Percentiles rank a stretch among this genome's conserved stretches.
phyloP scores from a whole-genome alignment of 2,329 filamentous ascomycete genomes.

The Fusarium transvaalense region DNA sequence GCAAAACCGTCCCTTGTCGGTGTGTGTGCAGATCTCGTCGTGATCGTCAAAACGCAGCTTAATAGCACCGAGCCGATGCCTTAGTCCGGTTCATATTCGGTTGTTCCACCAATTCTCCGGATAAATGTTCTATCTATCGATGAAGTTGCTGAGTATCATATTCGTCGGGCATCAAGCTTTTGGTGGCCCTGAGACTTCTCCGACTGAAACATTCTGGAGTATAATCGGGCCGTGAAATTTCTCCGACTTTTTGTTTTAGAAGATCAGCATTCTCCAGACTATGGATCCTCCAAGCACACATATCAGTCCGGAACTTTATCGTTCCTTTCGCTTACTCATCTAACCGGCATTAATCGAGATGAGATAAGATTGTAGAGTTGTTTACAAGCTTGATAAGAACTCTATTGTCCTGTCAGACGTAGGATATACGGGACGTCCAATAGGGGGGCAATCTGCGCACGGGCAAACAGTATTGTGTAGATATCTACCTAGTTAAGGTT shows the following conservation, averaged over 20 bases:
- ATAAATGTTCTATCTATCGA: not conserved
- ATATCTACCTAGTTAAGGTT: not conserved
- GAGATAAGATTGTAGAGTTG: slow-evolving; percentile 2
- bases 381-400: not conserved
- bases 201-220: not conserved
- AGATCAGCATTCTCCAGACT: not conserved
- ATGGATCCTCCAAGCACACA: not conserved
- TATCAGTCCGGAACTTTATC: not conserved
- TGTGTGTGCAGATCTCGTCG: not conserved
- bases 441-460: not conserved
- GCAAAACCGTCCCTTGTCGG: not conserved
- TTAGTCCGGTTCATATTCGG: not conserved
- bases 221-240: not conserved
- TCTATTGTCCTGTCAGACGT: not conserved
- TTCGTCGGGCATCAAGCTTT: not conserved
- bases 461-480: not conserved
- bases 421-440: not conserved
- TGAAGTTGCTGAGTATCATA: not conserved
- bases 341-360: not conserved
- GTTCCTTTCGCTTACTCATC: not conserved
- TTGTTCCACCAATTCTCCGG: not conserved
- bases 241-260: not conserved
- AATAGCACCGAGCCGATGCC: not conserved
- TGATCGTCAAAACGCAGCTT: not conserved
- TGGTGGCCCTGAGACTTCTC: not conserved